Base-by-base conservation (phyloP, 495 filamentous ascomycete genomes). In the Tuber brumale region DNA sequence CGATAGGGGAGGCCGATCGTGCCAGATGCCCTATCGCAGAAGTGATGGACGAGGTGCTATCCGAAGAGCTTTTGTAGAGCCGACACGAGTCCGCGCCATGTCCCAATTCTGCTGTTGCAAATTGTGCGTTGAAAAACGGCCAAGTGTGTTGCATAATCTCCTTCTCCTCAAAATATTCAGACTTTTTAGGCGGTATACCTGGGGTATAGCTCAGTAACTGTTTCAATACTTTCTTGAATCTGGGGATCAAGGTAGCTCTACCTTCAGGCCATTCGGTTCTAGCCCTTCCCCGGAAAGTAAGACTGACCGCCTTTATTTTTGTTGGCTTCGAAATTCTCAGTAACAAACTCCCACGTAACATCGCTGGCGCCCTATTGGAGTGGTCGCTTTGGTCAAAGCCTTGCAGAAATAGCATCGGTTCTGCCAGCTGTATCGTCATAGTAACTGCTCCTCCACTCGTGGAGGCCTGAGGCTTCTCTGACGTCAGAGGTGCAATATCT, bases 211-310 rank as follows among this genome's bases (percentile, higher is more conserved):
- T 39, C 66, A 41, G 61, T 41, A 74, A 39, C 80, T 71, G 83
- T 72, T 46, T 75, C 61, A 51, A 41, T 31, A 51, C 14, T 43
- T 46, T 18, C 4, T 44, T 66, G n/a, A 48, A 66, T 14, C 71
- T 57, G 46, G 57, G 57, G 27, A 66, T 66, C 57, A 35, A 35
- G 27, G 57, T 71, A 69, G 42, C 48, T 78, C 39, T 85, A 92
- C 91, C 95, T 87, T 99, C 95, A 35, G 96, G 95, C 95, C 95
- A 99, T 82, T 97, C 94, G 0, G 95, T 99, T 77, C 91, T 90
- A 3, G 94, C 91, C 82, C 91, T 91, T 27, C 95, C 95, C 43
- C 90, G 88, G 80, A 99, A 94, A 79, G 91, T 92, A 71, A 99
- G 86, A 8, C 92, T 93, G 43, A 99, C 89, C n/a, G 94, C 91